A percentile compares a stretch with the other conserved stretches of the same genome.
These are phyloP conservation scores for Escallonia rubra DNA, from an alignment of 129 eudicot species.

Conservation along the genomic window DNA sequence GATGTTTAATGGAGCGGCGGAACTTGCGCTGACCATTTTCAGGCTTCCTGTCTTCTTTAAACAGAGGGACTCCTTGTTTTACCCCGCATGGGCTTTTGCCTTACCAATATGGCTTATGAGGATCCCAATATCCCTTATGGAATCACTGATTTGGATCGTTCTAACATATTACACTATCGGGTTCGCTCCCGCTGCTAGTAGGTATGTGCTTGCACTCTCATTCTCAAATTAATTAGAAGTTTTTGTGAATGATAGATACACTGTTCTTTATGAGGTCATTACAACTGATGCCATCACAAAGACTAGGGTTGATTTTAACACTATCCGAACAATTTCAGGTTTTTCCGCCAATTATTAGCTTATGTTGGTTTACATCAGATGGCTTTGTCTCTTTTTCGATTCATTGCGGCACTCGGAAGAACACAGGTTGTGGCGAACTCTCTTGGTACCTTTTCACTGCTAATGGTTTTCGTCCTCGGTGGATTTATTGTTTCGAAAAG, in stretches of 20 bases:
- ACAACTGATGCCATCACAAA: background rate
- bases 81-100: conserved; percentile 81
- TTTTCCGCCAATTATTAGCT: conserved; percentile 66
- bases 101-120: conserved; percentile 61
- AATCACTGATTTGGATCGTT: conserved; percentile 56
- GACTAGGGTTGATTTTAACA: background rate
- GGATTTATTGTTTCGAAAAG: conserved; percentile 81
- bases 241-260: background rate
- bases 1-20: conserved; percentile 79
- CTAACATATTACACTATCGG: conserved; percentile 75
- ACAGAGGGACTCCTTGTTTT: conserved; percentile 73
- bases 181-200: conserved; percentile 59
- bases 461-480: conserved; percentile 64
- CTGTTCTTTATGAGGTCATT: background rate
- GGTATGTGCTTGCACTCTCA: conserved; percentile 23
- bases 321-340: conserved; percentile 24
- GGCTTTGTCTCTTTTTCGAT: conserved; percentile 75
- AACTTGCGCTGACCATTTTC: conserved; percentile 50
- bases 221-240: background rate
- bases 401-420: conserved; percentile 57
- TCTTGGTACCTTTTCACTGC: conserved; percentile 54
- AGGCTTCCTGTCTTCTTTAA: conserved; percentile 69
- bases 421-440: conserved; percentile 52
- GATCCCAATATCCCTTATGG: conserved; percentile 60
- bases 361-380: conserved; percentile 61